Conservation (phyloP, 164 flowering plant genomes). For the Berberis thunbergii region DNA sequence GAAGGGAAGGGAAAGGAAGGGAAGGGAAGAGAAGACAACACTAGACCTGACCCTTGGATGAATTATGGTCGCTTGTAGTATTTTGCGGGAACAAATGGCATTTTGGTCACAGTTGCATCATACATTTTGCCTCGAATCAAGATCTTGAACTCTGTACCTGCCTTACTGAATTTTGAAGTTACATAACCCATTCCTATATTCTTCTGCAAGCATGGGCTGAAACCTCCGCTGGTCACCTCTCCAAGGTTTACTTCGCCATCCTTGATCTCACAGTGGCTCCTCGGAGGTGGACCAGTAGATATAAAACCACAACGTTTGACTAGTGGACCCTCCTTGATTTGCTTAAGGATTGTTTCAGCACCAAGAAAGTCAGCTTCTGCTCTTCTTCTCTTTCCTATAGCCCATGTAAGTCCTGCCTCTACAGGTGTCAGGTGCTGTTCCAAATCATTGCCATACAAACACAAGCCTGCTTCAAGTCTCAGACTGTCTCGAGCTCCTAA, state of each 20-base stretch:
- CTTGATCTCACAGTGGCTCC: conserved; percentile 82
- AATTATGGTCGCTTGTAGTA: conserved; percentile 79
- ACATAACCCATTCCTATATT: conserved; percentile 98
- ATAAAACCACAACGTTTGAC: conserved; percentile 67
- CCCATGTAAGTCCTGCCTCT: conserved; percentile 97
- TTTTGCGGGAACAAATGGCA: conserved; percentile 94
- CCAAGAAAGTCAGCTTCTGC: conserved; percentile 95
- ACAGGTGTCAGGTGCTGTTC: conserved; percentile 89
- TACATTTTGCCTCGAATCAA: conserved; percentile 75
- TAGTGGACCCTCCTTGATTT: conserved; percentile 72
- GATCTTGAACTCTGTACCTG: conserved; percentile 73
- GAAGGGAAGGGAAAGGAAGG: no score
- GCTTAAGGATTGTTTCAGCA: conserved; percentile 84
- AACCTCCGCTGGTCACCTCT: conserved; percentile 92
- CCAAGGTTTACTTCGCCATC: conserved; percentile 63
- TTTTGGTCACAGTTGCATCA: conserved; percentile 74
- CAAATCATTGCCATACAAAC: conserved; percentile 94
- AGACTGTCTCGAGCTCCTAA: conserved; percentile 98
- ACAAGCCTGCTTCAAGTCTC: conserved; percentile 92
- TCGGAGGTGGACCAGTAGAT: conserved; percentile 86
- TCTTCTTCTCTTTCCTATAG: conserved; percentile 85
- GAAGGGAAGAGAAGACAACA: neutral
- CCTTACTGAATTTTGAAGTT: conserved; percentile 79
- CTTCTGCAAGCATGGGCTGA: conserved; percentile 96
- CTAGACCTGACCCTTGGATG: conserved; percentile 2